Percentiles rank a stretch among this genome's conserved stretches.
phyloP scores from a whole-genome alignment of 2,329 filamentous ascomycete genomes.

The Hymenoscyphus albidus region DNA sequence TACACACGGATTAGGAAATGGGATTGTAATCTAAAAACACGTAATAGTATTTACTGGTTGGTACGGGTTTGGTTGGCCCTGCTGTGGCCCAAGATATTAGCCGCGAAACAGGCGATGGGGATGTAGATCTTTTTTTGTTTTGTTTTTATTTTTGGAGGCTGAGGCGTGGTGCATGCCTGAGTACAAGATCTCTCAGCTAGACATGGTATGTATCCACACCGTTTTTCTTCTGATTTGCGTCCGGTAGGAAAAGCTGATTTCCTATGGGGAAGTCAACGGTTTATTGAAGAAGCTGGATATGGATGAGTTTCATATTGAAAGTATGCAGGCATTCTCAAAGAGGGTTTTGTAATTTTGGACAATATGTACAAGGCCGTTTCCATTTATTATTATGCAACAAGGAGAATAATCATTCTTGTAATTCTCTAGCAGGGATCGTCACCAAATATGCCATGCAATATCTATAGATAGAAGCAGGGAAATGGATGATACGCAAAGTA shows the following conservation, averaged over 20 bases:
- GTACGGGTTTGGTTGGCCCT: not conserved
- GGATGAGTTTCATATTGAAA: too few species aligned
- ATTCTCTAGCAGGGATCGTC: too few species aligned
- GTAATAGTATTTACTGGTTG: not conserved
- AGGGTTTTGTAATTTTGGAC: too few species aligned
- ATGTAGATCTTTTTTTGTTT: not conserved
- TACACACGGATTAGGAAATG: not conserved
- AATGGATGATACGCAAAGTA: not conserved
- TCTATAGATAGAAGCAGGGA: not conserved
- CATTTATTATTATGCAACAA: too few species aligned
- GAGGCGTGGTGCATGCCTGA: not conserved
- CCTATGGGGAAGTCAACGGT: too few species aligned
- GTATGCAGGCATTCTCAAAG: too few species aligned
- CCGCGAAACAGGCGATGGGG: not conserved
- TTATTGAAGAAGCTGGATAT: too few species aligned
- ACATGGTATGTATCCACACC: not conserved
- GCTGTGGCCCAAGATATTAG: not conserved
- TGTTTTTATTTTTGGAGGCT: not conserved
- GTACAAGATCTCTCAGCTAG: not conserved
- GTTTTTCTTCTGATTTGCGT: not conserved
- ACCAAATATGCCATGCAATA: not conserved
- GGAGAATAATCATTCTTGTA: too few species aligned
- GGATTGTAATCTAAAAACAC: not conserved
- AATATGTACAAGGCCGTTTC: too few species aligned
- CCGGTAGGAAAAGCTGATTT: not conserved